Conservation (phyloP, 495 filamentous ascomycete genomes). For the Daldinia bambusicola region DNA sequence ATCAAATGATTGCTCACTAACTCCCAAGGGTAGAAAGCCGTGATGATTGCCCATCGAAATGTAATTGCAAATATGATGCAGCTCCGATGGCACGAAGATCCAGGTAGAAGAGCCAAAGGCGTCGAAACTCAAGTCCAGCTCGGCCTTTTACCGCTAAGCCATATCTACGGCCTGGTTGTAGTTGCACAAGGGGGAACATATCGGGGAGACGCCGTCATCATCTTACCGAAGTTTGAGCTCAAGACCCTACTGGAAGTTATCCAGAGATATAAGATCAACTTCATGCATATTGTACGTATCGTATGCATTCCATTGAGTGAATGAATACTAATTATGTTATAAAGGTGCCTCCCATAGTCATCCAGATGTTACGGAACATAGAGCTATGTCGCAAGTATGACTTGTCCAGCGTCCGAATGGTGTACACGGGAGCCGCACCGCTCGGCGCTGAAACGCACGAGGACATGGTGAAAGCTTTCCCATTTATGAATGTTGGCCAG, state of each 20-base stretch:
- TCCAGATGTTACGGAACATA: slow-evolving; percentile 77
- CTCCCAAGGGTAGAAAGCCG: slow-evolving; percentile 74
- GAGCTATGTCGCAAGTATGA: slow-evolving; percentile 74
- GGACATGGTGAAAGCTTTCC: slow-evolving; percentile 71
- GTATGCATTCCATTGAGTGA: not conserved
- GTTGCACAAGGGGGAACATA: slow-evolving; percentile 75
- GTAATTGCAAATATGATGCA: slow-evolving; percentile 87
- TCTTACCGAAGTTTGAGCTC: slow-evolving; percentile 89
- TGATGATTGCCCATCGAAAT: slow-evolving; percentile 91
- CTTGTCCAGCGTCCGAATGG: slow-evolving; percentile 69
- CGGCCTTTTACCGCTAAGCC: slow-evolving; percentile 82
- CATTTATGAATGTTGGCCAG: slow-evolving; percentile 74
- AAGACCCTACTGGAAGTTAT: slow-evolving; percentile 71
- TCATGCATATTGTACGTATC: slow-evolving; percentile 70
- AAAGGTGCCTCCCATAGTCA: slow-evolving; percentile 87
- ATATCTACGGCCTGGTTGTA: slow-evolving; percentile 87
- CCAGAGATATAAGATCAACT: slow-evolving; percentile 75
- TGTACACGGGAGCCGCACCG: slow-evolving; percentile 88
- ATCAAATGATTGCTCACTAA: not conserved
- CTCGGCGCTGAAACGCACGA: slow-evolving; percentile 80
- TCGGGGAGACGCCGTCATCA: slow-evolving; percentile 79
- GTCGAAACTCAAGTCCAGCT: slow-evolving; percentile 69
- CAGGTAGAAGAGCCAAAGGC: slow-evolving; percentile 50
- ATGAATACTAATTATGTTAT: not conserved
- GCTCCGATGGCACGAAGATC: slow-evolving; percentile 65